A percentile compares a stretch with the other conserved stretches of the same genome.
Evolutionary conservation across 805 yeast genomes (phyloP).

Genomic region (Ogataea populi-albae): DNA sequence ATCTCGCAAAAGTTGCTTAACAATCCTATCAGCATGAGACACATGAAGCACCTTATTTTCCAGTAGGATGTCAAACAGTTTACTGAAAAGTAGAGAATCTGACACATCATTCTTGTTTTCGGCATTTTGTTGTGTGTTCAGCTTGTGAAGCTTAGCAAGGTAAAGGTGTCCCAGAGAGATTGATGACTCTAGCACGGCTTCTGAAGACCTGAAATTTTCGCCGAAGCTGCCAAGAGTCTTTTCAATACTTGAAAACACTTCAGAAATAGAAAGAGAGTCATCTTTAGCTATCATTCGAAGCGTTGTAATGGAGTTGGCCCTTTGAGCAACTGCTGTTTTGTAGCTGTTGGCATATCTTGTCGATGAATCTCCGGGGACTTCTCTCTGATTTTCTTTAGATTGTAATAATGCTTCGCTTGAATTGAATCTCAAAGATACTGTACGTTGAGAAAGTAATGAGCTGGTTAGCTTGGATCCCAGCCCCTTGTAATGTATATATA

Average conservation of each 20-base stretch:
- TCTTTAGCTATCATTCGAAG: constrained; percentile 4
- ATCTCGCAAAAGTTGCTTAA: constrained; percentile 23
- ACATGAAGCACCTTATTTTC: constrained; percentile 22
- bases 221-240: neutral
- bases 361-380: too few relatives aligned
- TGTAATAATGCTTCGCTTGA: too few relatives aligned
- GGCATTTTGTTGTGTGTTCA: constrained; percentile 12
- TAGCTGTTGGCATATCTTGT: neutral
- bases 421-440: too few relatives aligned
- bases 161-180: constrained; percentile 9
- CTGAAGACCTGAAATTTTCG: constrained; percentile 2
- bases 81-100: constrained; percentile 22
- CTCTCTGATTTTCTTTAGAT: too few relatives aligned
- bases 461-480: too few relatives aligned
- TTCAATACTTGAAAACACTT: constrained; percentile 4
- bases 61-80: constrained; percentile 19
- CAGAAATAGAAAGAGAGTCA: constrained; percentile 7
- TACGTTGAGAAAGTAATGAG: too few relatives aligned
- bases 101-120: constrained; percentile 19
- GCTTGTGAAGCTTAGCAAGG: constrained; percentile 7
- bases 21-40: constrained; percentile 27
- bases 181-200: constrained; percentile 1
- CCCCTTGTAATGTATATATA: too few relatives aligned
- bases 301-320: constrained; percentile 2
- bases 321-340: constrained; percentile 3